Conservation (phyloP, 495 filamentous ascomycete genomes). For the Pyrenula aspistea region DNA sequence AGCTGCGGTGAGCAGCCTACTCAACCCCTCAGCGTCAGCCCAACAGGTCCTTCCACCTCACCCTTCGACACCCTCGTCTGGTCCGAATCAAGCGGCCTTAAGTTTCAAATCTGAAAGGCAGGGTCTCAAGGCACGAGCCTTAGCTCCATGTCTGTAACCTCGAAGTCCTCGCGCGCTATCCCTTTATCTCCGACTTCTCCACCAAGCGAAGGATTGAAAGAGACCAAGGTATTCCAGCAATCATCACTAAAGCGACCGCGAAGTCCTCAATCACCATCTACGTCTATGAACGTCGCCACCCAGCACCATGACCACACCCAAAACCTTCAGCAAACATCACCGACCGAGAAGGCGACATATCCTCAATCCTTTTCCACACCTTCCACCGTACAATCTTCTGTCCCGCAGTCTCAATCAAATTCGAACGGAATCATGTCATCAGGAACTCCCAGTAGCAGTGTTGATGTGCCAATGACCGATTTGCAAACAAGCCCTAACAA, state of each 20-base stretch:
- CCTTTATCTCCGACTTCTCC: constrained; percentile 35
- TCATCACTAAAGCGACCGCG: constrained; percentile 25
- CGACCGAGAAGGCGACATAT: constrained; percentile 31
- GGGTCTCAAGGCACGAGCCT: background rate
- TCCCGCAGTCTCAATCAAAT: constrained; percentile 28
- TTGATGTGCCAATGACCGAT: constrained; percentile 23
- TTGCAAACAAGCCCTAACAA: constrained; percentile 10
- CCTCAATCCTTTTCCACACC: constrained; percentile 30
- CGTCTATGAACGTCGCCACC: constrained; percentile 42
- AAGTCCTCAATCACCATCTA: constrained; percentile 35
- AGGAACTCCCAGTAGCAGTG: constrained; percentile 34
- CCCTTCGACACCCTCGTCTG: background rate
- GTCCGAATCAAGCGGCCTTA: background rate
- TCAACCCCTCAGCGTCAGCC: background rate
- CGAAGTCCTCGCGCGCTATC: constrained; percentile 23
- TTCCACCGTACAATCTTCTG: constrained; percentile 32
- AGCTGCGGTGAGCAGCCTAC: background rate
- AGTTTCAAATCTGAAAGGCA: background rate
- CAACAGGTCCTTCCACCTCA: background rate
- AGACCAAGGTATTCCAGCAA: constrained; percentile 14
- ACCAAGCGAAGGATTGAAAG: constrained; percentile 26
- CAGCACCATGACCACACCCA: constrained; percentile 34
- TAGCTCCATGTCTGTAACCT: constrained; percentile 31
- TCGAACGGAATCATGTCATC: constrained; percentile 29
- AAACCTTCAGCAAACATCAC: constrained; percentile 32